phyloP scores from a whole-genome alignment of 2,329 filamentous ascomycete genomes.

The Torrubiella hemipterigena region DNA sequence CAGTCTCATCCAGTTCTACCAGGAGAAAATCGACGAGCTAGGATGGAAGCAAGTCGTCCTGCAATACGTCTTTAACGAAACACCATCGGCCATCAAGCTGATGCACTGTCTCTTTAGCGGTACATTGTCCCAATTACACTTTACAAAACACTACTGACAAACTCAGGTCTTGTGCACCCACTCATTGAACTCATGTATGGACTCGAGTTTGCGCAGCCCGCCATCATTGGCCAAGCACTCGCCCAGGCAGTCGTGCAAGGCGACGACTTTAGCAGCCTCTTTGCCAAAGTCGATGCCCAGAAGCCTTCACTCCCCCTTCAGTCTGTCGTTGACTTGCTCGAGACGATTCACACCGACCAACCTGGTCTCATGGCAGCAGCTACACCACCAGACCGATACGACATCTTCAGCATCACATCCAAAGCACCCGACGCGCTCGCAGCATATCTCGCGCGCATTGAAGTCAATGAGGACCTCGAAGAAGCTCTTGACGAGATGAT shows the following conservation, averaged over 20 bases:
- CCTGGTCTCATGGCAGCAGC: conserved; percentile 42
- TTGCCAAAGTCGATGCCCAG: conserved; percentile 38
- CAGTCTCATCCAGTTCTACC: conserved; percentile 68
- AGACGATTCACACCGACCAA: conserved; percentile 39
- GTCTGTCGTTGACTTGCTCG: conserved; percentile 46
- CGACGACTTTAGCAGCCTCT: conserved; percentile 38
- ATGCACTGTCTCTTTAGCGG: not conserved
- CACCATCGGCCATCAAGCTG: conserved; percentile 55
- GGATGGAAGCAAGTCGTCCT: conserved; percentile 48
- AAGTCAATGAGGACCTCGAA: conserved; percentile 48
- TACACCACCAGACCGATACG: no score
- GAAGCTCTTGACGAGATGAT: conserved; percentile 52
- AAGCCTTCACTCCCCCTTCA: conserved; percentile 11
- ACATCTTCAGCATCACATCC: no score
- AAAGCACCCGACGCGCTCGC: conserved; percentile 57
- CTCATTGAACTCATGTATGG: conserved; percentile 80
- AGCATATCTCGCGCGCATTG: conserved; percentile 52
- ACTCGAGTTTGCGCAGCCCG: conserved; percentile 70
- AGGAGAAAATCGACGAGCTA: conserved; percentile 54
- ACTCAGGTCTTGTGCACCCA: conserved; percentile 58
- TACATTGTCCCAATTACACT: not conserved
- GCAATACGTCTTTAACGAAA: conserved; percentile 57
- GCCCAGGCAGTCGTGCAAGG: conserved; percentile 65
- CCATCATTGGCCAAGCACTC: conserved; percentile 67
- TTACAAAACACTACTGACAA: conserved; percentile 2